phyloP scores from a whole-genome alignment of 805 yeast genomes.

The Wickerhamiella brachini region DNA sequence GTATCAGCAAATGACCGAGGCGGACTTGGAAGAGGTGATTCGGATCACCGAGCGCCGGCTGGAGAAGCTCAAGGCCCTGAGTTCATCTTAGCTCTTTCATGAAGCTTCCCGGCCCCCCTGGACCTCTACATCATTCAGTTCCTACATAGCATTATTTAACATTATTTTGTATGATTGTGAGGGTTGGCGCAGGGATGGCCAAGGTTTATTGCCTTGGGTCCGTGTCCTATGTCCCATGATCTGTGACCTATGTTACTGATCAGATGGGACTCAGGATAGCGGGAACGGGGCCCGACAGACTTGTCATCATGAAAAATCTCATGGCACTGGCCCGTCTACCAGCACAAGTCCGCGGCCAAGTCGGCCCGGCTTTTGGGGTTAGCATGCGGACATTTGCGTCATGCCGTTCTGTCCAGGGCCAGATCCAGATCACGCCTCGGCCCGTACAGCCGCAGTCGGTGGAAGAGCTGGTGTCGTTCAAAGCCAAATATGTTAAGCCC shows the following conservation, averaged over 20 bases:
- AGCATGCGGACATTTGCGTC: neutral
- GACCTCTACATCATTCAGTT: neutral
- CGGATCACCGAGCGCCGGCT: conserved; percentile 14
- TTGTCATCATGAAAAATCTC: conserved; percentile 4
- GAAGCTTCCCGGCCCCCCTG: no score
- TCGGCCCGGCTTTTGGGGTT: neutral
- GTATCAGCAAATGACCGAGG: conserved; percentile 13
- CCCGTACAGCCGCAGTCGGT: conserved; percentile 4
- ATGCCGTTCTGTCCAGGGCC: neutral
- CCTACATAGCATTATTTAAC: neutral
- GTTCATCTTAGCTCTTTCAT: conserved; percentile 2
- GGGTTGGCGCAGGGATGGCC: no score
- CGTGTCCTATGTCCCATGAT: neutral
- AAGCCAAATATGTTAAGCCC: conserved; percentile 18
- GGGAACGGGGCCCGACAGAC: no score
- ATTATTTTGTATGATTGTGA: no score
- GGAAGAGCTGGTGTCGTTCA: conserved; percentile 15
- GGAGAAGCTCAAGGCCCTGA: conserved; percentile 9
- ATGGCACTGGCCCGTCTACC: neutral
- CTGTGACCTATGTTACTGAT: neutral
- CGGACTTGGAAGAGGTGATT: conserved; percentile 15
- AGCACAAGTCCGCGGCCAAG: neutral
- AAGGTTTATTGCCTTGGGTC: no score
- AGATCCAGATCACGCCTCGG: neutral
- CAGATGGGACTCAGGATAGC: neutral